Percentiles rank a stretch among this genome's conserved stretches.
phyloP scores from a whole-genome alignment of 805 yeast genomes.

The Starmerella stigmatis region DNA sequence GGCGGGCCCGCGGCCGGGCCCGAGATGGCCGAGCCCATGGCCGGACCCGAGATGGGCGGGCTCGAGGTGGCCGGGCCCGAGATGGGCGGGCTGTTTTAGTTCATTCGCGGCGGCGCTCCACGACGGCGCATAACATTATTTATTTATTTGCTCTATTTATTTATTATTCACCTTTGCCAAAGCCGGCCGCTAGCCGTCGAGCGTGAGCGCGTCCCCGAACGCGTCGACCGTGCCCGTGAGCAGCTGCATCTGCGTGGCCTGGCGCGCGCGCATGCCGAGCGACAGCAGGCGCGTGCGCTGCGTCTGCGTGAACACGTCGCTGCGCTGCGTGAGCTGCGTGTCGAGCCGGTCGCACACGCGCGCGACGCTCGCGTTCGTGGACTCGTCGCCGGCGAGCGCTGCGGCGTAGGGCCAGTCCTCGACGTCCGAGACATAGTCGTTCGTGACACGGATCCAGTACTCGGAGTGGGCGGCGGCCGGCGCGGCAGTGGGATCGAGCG shows the following conservation, averaged over 20 bases:
- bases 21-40: too few relatives aligned
- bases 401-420: slow-evolving; percentile 17
- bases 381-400: neutral
- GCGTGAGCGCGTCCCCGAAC: slow-evolving; percentile 7
- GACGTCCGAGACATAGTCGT: slow-evolving; percentile 5
- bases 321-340: neutral
- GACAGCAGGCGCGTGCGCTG: slow-evolving; percentile 14
- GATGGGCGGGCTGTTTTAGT: too few relatives aligned
- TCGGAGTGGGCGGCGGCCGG: slow-evolving; percentile 1
- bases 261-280: slow-evolving; percentile 12
- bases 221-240: slow-evolving; percentile 3
- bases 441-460: slow-evolving; percentile 12
- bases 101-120: too few relatives aligned
- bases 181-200: too few relatives aligned
- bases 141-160: too few relatives aligned
- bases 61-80: too few relatives aligned
- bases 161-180: too few relatives aligned
- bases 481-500: neutral
- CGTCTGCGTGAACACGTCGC: slow-evolving; percentile 10
- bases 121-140: neutral
- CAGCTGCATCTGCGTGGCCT: slow-evolving; percentile 6
- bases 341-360: slow-evolving; percentile 3
- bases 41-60: too few relatives aligned
- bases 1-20: too few relatives aligned
- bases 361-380: neutral